phyloP scores from a whole-genome alignment of 352 stramenopile genomes.

The Globisporangium takayamanum region DNA sequence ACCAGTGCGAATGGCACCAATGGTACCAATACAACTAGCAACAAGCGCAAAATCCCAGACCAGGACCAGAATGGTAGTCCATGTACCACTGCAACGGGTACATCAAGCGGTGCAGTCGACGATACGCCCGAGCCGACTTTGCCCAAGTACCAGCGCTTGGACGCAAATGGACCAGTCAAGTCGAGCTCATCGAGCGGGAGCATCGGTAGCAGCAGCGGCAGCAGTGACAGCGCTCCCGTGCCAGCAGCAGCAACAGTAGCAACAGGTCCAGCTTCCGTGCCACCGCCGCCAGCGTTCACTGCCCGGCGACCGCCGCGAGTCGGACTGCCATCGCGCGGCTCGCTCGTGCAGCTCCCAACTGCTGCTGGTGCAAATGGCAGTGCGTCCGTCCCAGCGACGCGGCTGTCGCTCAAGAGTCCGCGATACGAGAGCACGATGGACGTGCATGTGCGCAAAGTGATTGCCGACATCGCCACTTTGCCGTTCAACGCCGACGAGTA shows the following conservation, averaged over 20 bases:
- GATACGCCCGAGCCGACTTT: constrained; percentile 21
- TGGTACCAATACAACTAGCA: not conserved
- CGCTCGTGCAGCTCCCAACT: constrained; percentile 25
- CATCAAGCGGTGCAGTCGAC: constrained; percentile 10
- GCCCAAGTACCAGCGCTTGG: constrained; percentile 46
- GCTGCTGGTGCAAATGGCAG: not conserved
- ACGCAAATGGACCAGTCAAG: constrained; percentile 29
- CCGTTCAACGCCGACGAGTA: constrained; percentile 68
- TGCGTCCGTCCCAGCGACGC: constrained; percentile 25
- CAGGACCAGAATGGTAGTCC: constrained; percentile 9
- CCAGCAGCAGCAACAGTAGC: constrained; percentile 12
- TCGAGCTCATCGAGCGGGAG: constrained; percentile 39
- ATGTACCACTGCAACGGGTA: not conserved
- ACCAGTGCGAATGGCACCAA: not conserved
- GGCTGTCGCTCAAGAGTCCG: constrained; percentile 57
- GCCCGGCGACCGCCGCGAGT: constrained; percentile 21
- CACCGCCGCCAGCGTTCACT: constrained; percentile 1
- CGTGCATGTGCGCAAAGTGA: constrained; percentile 58
- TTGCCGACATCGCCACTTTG: constrained; percentile 51
- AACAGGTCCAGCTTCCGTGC: constrained; percentile 4
- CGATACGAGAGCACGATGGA: constrained; percentile 72
- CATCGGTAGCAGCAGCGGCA: constrained; percentile 33
- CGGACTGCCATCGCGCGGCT: constrained; percentile 38
- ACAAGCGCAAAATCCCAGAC: constrained; percentile 54
- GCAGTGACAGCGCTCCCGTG: constrained; percentile 11